phyloP scores from a whole-genome alignment of 2,329 filamentous ascomycete genomes.

The Penicillium occitanis region DNA sequence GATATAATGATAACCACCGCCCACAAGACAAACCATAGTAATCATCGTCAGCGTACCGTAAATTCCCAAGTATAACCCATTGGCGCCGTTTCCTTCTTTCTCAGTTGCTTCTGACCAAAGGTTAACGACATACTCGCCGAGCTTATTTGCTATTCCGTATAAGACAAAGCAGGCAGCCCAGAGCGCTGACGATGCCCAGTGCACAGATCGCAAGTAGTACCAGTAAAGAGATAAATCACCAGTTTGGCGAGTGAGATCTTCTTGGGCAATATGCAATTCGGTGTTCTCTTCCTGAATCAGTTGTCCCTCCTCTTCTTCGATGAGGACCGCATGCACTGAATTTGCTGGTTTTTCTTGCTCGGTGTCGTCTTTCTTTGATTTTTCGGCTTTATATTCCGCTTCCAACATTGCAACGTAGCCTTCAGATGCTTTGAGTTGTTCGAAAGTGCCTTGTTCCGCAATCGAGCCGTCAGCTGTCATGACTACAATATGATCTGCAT shows the following conservation, averaged over 20 bases:
- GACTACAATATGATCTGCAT: conserved; percentile 45
- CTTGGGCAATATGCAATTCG: conserved; percentile 22
- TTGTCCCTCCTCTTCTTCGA: background rate
- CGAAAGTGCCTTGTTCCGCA: conserved; percentile 43
- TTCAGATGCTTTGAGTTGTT: conserved; percentile 35
- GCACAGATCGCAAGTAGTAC: conserved; percentile 42
- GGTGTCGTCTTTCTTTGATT: background rate
- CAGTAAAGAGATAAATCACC: conserved; percentile 47
- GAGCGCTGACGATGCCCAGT: conserved; percentile 28
- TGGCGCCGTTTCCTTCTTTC: conserved; percentile 5
- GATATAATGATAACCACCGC: conserved; percentile 12
- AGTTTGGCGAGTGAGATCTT: conserved; percentile 30
- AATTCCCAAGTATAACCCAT: conserved; percentile 35
- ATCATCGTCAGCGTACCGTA: conserved; percentile 33
- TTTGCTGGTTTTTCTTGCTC: background rate
- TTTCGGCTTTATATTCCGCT: conserved; percentile 25
- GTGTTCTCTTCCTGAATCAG: background rate
- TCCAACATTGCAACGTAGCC: conserved; percentile 45
- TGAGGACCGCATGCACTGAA: background rate
- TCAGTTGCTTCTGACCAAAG: conserved; percentile 11
- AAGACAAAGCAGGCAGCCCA: conserved; percentile 7
- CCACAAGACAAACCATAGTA: background rate
- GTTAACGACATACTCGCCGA: conserved; percentile 13
- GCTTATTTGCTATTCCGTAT: conserved; percentile 7
- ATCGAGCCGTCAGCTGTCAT: conserved; percentile 41